Conservation (phyloP, 257 asterid genomes). For the Parsonsia alboflavescens region DNA sequence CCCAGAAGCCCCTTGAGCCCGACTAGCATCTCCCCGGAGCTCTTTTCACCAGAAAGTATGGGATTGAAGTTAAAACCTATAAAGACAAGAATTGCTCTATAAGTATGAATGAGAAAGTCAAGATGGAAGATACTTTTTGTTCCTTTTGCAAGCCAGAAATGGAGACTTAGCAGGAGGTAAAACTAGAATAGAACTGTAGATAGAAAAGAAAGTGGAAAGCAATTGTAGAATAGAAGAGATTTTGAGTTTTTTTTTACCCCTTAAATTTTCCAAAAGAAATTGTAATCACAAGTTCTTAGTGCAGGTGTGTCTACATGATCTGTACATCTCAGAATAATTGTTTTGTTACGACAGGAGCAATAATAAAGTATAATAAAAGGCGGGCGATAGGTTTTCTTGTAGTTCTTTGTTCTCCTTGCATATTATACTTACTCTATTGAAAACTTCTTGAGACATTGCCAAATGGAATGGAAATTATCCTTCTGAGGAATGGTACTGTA, state of each 20-base stretch:
- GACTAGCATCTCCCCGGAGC: slow-evolving; percentile 58
- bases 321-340: slow-evolving; percentile 31
- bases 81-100: slow-evolving; percentile 35
- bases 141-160: slow-evolving; percentile 11
- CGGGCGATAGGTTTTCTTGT: background rate
- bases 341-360: slow-evolving; percentile 7
- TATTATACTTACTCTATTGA: background rate
- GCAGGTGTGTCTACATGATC: slow-evolving; percentile 15
- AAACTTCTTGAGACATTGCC: background rate
- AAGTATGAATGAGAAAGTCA: slow-evolving; percentile 18
- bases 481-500: background rate
- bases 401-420: background rate
- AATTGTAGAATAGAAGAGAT: slow-evolving; percentile 12
- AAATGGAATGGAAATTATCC: no score
- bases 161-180: slow-evolving; percentile 4
- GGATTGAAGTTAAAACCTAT: slow-evolving; percentile 66
- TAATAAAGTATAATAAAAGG: slow-evolving; percentile 11
- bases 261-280: background rate
- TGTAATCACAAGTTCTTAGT: slow-evolving; percentile 20
- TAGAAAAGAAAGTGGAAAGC: slow-evolving; percentile 25
- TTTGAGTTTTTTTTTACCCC: background rate
- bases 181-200: slow-evolving; percentile 25
- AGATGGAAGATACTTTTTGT: slow-evolving; percentile 3
- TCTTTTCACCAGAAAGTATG: slow-evolving; percentile 73
- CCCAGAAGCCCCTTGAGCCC: slow-evolving; percentile 76